Evolutionary conservation across 2,329 filamentous ascomycete species (phyloP), one percentile per base, ranked within the genome.

Genomic region (Ilyonectria robusta): DNA sequence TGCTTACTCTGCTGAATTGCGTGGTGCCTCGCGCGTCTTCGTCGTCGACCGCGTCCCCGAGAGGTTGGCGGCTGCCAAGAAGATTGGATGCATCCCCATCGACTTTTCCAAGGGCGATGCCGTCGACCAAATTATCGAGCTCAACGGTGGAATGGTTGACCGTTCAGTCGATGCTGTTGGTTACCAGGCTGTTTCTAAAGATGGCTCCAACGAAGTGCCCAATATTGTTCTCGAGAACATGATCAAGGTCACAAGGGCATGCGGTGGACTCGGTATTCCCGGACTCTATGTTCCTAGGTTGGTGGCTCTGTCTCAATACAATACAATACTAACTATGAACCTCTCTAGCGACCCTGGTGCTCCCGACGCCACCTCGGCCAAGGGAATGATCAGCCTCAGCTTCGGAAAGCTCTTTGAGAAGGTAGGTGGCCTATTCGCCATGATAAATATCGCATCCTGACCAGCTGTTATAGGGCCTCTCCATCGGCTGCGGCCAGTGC

Each of bases 341-440:
- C 62, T 82, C 83, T 1, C 81, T 7, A 79, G 78, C 26, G 88
- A 92, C 67, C 90, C 90, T 15, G 89, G 90, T 53, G 90, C 89
- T 35, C 86, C 88, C 2, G 89, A 92, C 67, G 84, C 84, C 59
- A 85, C 88, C 48, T 83, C 85, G 19, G 87, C 84, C n/a, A 89
- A 90, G 72, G 90, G 90, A 0, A 87, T 90, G 83, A 87, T 92
- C 60, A 81, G 88, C 67, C 81, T 92, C 31, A 89, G 86, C 60
- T 92, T 92, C 71, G 89, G 90, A 62, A 92, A 92, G 77, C 81
- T 92, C 0, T 92, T 92, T 71, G 89, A 92, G 71, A 92, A 92
- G 84, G 88, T 86, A 77, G 56, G 72, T 47, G 15, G 10, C 21
- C 2, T 3, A 26, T 10, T 23, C 15, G 21, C 2, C 8, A n/a